A percentile compares a stretch with the other conserved stretches of the same genome.
phyloP scores from a whole-genome alignment of 1,139 yeast species.

The Trichomonascaceae sp. region DNA sequence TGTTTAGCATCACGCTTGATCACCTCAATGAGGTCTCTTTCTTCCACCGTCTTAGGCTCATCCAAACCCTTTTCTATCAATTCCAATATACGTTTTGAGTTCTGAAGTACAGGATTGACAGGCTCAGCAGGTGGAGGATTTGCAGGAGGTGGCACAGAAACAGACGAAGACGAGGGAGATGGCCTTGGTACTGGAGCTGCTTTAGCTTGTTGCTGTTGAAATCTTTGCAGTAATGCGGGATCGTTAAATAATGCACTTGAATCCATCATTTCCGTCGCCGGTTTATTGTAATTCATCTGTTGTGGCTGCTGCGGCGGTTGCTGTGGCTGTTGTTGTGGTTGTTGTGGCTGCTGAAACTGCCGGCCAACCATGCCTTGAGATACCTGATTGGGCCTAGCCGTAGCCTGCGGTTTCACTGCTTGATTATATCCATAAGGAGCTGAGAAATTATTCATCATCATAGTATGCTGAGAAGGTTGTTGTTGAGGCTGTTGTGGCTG shows the following conservation, averaged over 20 bases:
- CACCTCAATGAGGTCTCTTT: constrained; percentile 35
- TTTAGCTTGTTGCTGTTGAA: not conserved
- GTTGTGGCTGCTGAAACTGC: constrained; percentile 6
- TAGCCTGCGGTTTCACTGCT: constrained; percentile 3
- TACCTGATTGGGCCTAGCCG: constrained; percentile 2
- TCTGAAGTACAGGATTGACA: not conserved
- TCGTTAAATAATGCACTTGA: not conserved
- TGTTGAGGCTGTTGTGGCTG: constrained; percentile 13
- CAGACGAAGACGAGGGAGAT: not conserved
- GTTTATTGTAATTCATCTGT: constrained; percentile 8
- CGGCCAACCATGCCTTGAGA: constrained; percentile 1
- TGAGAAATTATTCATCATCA: not conserved
- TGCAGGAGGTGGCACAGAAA: constrained; percentile 1
- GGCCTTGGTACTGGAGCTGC: not conserved
- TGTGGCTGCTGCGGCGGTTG: constrained; percentile 11
- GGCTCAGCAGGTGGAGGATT: not conserved
- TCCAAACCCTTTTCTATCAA: constrained; percentile 21
- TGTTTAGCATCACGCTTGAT: constrained; percentile 40
- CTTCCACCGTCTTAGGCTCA: constrained; percentile 8
- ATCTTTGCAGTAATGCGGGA: not conserved
- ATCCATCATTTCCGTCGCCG: not conserved
- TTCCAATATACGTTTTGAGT: constrained; percentile 35
- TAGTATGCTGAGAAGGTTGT: constrained; percentile 5
- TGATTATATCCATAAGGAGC: constrained; percentile 7
- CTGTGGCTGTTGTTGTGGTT: constrained; percentile 1